Percentiles rank a stretch among this genome's conserved stretches.
phyloP scores from a whole-genome alignment of 352 stramenopile genomes.

The Phytophthora chlamydospora region DNA sequence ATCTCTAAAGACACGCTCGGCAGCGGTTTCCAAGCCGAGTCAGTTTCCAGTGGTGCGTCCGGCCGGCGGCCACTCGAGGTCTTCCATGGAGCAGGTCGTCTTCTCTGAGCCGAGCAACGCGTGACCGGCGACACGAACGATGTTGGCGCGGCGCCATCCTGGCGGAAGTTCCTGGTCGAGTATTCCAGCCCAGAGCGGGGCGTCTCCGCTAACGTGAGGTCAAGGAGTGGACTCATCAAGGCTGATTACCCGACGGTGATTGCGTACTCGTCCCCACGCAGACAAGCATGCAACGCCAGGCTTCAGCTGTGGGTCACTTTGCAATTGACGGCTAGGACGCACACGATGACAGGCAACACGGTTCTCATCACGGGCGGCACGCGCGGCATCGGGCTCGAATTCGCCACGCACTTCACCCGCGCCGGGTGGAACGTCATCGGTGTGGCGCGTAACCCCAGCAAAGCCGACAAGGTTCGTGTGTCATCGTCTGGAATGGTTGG shows the following conservation, averaged over 20 bases:
- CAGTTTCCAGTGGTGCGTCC: too few relatives aligned
- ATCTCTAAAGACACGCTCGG: too few relatives aligned
- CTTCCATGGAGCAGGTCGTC: too few relatives aligned
- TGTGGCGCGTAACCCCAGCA: constrained; percentile 33
- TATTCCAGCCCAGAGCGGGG: too few relatives aligned
- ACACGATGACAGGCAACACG: constrained; percentile 39
- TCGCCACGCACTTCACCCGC: constrained; percentile 48
- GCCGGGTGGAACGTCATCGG: constrained; percentile 57
- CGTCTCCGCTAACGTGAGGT: too few relatives aligned
- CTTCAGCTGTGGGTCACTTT: constrained; percentile 4
- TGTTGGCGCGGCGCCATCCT: too few relatives aligned
- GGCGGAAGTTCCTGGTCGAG: too few relatives aligned
- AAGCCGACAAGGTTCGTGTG: constrained; percentile 36
- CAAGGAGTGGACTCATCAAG: neutral
- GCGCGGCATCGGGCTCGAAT: constrained; percentile 51
- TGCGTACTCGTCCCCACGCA: neutral
- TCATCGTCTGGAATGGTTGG: neutral
- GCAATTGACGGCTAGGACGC: neutral
- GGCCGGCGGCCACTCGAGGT: too few relatives aligned
- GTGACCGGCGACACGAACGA: too few relatives aligned
- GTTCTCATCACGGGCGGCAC: constrained; percentile 57
- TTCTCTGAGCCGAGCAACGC: too few relatives aligned
- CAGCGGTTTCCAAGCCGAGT: too few relatives aligned
- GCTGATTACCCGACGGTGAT: constrained; percentile 1
- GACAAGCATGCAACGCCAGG: neutral